These are phyloP conservation scores for Fraxinus floribunda DNA, from an alignment of 305 asterid species.

Conservation along the genomic window DNA sequence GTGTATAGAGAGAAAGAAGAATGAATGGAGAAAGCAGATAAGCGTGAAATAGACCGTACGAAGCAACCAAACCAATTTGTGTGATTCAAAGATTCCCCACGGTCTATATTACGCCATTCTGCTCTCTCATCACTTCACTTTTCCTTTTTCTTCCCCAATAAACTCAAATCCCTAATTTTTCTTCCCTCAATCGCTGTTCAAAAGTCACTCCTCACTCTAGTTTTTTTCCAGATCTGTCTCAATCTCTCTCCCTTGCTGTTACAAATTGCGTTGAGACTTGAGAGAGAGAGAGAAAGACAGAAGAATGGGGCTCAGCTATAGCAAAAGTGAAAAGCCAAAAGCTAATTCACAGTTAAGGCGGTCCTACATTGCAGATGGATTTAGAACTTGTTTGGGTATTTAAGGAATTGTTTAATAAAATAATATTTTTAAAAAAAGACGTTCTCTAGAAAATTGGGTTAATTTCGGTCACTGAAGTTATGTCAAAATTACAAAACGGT, in stretches of 20 bases:
- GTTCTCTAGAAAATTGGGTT: no score
- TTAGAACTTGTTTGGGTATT: neutral
- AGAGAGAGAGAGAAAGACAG: neutral
- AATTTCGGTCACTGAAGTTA: no score
- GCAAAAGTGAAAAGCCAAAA: neutral
- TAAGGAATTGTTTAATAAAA: no score
- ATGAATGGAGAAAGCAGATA: slow-evolving; percentile 67
- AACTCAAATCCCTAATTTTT: slow-evolving; percentile 38
- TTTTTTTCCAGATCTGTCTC: neutral
- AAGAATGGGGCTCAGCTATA: neutral
- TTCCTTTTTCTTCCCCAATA: slow-evolving; percentile 33
- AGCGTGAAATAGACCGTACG: slow-evolving; percentile 76
- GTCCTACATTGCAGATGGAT: neutral
- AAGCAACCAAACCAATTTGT: slow-evolving; percentile 48
- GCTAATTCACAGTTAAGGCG: neutral
- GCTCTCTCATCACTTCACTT: slow-evolving; percentile 56
- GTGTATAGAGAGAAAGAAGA: slow-evolving; percentile 24
- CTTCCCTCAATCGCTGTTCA: slow-evolving; percentile 3
- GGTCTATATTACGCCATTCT: slow-evolving; percentile 74
- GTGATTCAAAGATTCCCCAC: slow-evolving; percentile 59
- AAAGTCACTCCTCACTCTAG: neutral
- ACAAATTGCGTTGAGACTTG: neutral
- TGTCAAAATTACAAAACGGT: no score
- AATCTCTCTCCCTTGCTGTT: neutral
- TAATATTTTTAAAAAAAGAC: no score